phyloP scores from a whole-genome alignment of 805 yeast species.

The Myxozyma monticola region DNA sequence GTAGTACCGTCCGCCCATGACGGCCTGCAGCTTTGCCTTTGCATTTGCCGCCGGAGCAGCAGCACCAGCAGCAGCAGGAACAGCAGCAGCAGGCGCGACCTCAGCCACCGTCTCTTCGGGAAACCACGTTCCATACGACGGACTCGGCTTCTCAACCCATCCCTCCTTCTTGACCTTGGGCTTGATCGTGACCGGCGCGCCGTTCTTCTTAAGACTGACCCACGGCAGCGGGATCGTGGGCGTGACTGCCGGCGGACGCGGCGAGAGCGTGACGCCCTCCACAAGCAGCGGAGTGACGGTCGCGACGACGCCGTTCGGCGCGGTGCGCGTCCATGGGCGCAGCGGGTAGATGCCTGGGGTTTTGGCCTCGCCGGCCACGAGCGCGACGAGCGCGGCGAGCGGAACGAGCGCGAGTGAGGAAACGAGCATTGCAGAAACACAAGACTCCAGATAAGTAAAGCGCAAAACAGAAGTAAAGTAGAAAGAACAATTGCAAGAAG shows the following conservation, averaged over 20 bases:
- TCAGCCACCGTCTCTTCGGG: slow-evolving; percentile 48
- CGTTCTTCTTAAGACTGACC: slow-evolving; percentile 75
- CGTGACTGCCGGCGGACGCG: slow-evolving; percentile 45
- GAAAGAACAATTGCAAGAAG: too few species aligned
- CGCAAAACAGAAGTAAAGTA: too few species aligned
- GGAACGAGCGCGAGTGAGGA: neutral
- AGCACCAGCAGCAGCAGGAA: neutral
- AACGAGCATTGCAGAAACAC: neutral
- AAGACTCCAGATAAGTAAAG: too few species aligned
- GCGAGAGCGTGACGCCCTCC: slow-evolving; percentile 62
- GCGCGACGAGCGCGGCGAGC: slow-evolving; percentile 7
- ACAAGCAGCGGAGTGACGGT: slow-evolving; percentile 64
- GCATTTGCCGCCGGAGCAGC: slow-evolving; percentile 2
- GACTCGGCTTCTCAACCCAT: slow-evolving; percentile 58
- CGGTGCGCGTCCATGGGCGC: slow-evolving; percentile 32
- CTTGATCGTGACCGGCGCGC: slow-evolving; percentile 72
- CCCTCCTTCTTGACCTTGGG: slow-evolving; percentile 75
- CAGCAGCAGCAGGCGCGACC: neutral
- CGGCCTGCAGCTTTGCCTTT: neutral
- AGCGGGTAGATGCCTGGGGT: slow-evolving; percentile 25
- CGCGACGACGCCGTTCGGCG: slow-evolving; percentile 44
- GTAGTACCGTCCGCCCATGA: slow-evolving; percentile 17
- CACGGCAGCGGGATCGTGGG: slow-evolving; percentile 70
- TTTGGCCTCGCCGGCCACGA: slow-evolving; percentile 26
- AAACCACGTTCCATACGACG: slow-evolving; percentile 76